Evolutionary conservation across 2,329 filamentous ascomycete species (phyloP).

Genomic region (Emmonsia crescens): DNA sequence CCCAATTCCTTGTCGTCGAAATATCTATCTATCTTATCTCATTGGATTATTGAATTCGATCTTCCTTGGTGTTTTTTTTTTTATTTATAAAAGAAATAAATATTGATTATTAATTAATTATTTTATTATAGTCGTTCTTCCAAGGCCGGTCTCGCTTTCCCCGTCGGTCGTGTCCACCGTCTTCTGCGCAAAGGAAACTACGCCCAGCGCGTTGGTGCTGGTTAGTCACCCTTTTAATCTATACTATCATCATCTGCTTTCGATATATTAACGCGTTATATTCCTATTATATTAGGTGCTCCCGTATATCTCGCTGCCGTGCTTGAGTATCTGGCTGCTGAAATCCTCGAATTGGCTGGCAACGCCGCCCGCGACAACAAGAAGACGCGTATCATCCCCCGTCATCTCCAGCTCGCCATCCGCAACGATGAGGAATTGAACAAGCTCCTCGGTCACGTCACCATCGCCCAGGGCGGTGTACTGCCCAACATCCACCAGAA

Average conservation of each 20-base stretch:
- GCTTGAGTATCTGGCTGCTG: conserved; percentile 94
- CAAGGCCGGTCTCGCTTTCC: conserved; percentile 98
- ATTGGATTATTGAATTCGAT: neutral
- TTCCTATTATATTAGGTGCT: conserved; percentile 56
- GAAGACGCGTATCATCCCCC: conserved; percentile 99
- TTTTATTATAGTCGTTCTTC: conserved; percentile 88
- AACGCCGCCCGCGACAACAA: conserved; percentile 99
- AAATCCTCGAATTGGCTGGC: conserved; percentile 97
- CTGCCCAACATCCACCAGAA: conserved; percentile 97
- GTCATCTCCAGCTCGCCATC: conserved; percentile 98
- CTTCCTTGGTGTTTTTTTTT: neutral
- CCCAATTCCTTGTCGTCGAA: no score
- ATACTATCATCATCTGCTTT: no score
- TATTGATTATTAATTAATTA: no score
- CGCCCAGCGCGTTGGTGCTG: conserved; percentile 97
- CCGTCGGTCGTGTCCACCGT: conserved; percentile 98
- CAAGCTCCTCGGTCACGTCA: conserved; percentile 94
- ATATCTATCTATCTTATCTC: neutral
- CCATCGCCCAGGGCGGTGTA: conserved; percentile 94
- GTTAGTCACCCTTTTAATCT: conserved; percentile 41
- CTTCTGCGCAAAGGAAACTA: conserved; percentile 99
- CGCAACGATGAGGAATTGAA: conserved; percentile 99
- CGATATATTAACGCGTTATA: conserved; percentile 19
- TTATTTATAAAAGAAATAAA: no score
- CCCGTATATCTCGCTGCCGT: conserved; percentile 96